phyloP scores from a whole-genome alignment of 306 rosid genomes.

The Cucumis hystrix region DNA sequence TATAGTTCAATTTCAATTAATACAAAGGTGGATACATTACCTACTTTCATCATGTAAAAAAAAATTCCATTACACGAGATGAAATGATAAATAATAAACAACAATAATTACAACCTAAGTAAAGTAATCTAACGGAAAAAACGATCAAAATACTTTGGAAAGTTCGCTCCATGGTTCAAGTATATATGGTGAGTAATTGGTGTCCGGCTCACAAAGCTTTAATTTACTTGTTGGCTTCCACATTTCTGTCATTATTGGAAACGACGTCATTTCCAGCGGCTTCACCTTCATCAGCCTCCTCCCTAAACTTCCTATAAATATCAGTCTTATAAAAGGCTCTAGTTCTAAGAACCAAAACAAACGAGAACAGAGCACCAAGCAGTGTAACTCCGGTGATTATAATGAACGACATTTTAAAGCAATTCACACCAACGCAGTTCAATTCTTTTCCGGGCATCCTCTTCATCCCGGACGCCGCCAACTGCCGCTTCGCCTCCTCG shows the following conservation, averaged over 20 bases:
- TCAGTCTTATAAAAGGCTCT: background rate
- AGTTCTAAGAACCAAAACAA: constrained; percentile 7
- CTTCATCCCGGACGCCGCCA: background rate
- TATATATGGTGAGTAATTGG: no score
- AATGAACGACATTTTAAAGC: constrained; percentile 6
- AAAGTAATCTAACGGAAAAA: no score
- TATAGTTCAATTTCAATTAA: no score
- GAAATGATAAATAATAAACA: background rate
- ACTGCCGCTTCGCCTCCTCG: background rate
- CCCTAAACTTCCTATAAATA: constrained; percentile 2
- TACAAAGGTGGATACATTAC: no score
- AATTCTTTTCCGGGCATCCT: background rate
- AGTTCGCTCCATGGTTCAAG: no score
- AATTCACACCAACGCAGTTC: constrained; percentile 1
- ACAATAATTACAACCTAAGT: background rate
- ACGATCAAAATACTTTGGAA: no score
- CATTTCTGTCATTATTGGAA: background rate
- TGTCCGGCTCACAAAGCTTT: no score
- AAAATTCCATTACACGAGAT: background rate
- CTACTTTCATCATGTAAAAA: no score
- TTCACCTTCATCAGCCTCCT: background rate
- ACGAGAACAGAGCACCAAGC: constrained; percentile 1
- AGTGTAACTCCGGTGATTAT: constrained; percentile 7
- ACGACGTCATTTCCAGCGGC: background rate
- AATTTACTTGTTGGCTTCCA: background rate